Evolutionary conservation across 495 filamentous ascomycete species (phyloP), one percentile per base, ranked within the genome.

Genomic region (Penicillium ucsense): DNA sequence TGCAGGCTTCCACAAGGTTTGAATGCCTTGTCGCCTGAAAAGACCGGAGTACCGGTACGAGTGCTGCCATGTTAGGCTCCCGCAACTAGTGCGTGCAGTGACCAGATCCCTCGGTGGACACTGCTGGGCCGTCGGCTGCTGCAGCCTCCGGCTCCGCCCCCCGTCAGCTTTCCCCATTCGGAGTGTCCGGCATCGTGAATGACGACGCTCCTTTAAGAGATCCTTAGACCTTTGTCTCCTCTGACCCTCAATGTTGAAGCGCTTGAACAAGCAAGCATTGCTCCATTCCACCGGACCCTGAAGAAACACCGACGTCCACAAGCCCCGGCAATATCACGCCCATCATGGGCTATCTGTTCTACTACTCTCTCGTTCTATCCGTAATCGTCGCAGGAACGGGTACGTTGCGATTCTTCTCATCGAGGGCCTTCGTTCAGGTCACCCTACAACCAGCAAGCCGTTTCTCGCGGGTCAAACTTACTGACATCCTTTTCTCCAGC

Each of bases 321-420:
- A 20, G 20, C 20, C 20, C 20, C 20, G 20, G 20, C 20, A 20
- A 20, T 20, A 20, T 20, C 20, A 20, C 20, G 45, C 42, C 51
- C 45, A 65, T 43, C 51, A 86, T 89, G 85, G 70, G 67, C 46
- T 70, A 65, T 55, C 89, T 88, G 70, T 56, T 95, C 50, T 77
- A 95, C 65, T 96, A 89, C 74, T 76, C 78, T 47, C 62, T 86
- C 44, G 73, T 76, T 51, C 75, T 91, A 59, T 57, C 77, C 30
- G 68, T 82, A 52, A 70, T 89, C 55, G 51, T 87, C 44, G 58
- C 75, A 44, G 74, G 76, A 27, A 82, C 79, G 20, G 73, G 82
- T 85, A 72, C 49, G 41, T 43, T 31, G 67, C 63, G 35, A 29
- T 8, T 34, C 29, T 2, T 32, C 6, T 34, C 45, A 38, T 2